Base-by-base conservation (phyloP, 495 filamentous ascomycete species). In the Apiosordaria backusii region DNA sequence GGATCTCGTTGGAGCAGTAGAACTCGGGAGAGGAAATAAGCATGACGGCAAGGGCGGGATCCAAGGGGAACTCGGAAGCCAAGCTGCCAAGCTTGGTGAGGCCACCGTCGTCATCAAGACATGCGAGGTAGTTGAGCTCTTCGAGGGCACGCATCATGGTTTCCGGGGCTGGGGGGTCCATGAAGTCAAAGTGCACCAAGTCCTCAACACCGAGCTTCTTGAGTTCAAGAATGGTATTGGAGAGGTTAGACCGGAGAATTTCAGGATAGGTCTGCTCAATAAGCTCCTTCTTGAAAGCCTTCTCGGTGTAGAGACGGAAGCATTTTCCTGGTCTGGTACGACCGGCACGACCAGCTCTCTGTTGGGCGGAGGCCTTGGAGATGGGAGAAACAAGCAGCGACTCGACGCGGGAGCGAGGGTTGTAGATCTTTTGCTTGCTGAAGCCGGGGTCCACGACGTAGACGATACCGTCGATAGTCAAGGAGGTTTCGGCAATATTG, bases 361-460 rank as follows among this genome's bases (percentile, higher is more conserved):
- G 96, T 70, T 97, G 93, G 0, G 96, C 96, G n/a, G 95, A 98
- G 15, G 96, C 96, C 79, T 96, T 97, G 35, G 94, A 97, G 62
- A 98, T 98, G 4, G 96, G 91, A 15, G 96, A 97, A 4, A 99
- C 93, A 4, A 99, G 81, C 1, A 99, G 82, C 0, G 96, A 98
- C 77, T 99, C 96, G 52, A 98, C 93, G 74, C 96, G 90, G 64
- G 97, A 91, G 62, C 96, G 88, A 24, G 96, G 94, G 74, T 98
- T 97, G 84, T 98, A 99, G 68, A 99, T 93, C 79, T 99, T 99
- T 76, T 99, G 96, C 83, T 99, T 99, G 76, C 91, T 96, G 80
- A 99, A 99, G 22, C 96, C 96, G 6, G 96, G 95, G 74, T 99
- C 96, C 9, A 99, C 93, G 19, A 99, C 96, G 69, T 97, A 99